Base-by-base conservation (phyloP, 371 early-diverging fungal species). In the Mortierella sp. region DNA sequence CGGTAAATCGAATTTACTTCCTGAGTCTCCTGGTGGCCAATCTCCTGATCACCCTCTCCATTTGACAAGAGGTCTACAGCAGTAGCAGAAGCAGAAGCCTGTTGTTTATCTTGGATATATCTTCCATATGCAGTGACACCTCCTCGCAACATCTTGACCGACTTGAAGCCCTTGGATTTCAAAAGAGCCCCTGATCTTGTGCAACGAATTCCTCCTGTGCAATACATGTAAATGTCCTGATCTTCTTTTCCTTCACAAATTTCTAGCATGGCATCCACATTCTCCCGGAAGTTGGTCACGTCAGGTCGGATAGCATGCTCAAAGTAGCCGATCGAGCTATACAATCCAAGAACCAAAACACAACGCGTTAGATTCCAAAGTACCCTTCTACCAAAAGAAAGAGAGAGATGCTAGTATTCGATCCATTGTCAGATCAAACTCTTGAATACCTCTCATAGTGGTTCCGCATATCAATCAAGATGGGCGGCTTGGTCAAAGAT, bases 191-290 rank as follows among this genome's bases (percentile, higher is more conserved):
- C 92, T 15, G 92, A 92, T 7, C 91, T 86, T 2, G 93, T 89
- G 55, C 94, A 94, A 16, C 94, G 87, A 29, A 94, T 94, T 14
- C 94, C 94, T 21, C 94, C 94, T 2, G 94, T 93, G 81, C 94
- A 94, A 66, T 94, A 94, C 94, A 93, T 93, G 72, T 89, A 91
- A 19, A 94, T 86, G 26, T 87, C 87, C 66, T 91, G 74, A 25
- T 89, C 80, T 52, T 85, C 81, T 63, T 84, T 73, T 19, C 88
- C 85, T 47, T 80, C 46, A 66, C 85, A 84, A 60, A 88, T 70
- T 4, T 81, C 75, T 12, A 84, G 64, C 80, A 90, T 83, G 1
- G 66, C 81, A 7, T 74, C 81, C 57, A 90, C 76, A 14, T 85
- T 87, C 21, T 93, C 92, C 69, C 88, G 84, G 70, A 93, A 94